Conservation (phyloP, 176 grass and related monocot species). For the Alloteropsis semialata region DNA sequence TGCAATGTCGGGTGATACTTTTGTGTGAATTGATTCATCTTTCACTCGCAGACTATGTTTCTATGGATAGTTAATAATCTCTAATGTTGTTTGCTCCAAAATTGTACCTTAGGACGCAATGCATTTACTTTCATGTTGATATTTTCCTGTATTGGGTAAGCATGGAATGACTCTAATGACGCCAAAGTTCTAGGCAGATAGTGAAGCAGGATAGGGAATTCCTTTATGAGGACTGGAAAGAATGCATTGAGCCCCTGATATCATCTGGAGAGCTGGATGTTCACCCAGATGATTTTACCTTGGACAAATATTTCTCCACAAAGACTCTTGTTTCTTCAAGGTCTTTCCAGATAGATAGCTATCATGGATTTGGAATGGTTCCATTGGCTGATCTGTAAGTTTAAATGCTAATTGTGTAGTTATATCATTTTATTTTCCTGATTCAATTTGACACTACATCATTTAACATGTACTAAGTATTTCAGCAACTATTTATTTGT, state of each 20-base stretch:
- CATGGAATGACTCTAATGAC: constrained; percentile 1
- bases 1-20: not conserved
- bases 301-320: constrained; percentile 83
- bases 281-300: constrained; percentile 54
- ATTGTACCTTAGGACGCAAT: not conserved
- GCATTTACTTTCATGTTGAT: not conserved
- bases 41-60: not conserved
- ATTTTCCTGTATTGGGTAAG: not conserved
- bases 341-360: constrained; percentile 72
- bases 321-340: constrained; percentile 90
- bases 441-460: no score
- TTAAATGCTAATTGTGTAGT: constrained; percentile 7
- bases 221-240: constrained; percentile 81
- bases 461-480: no score
- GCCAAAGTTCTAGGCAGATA: constrained; percentile 72
- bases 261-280: constrained; percentile 54
- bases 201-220: constrained; percentile 80
- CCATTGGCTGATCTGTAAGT: constrained; percentile 94
- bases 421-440: not conserved
- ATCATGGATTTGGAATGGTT: constrained; percentile 90
- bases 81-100: not conserved
- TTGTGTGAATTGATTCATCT: not conserved
- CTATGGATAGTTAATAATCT: not conserved
- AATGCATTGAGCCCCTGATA: constrained; percentile 71
- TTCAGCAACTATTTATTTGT: not conserved